These are phyloP conservation scores for Camellia granthamiana DNA, from an alignment of 148 eudicot genomes.

Conservation along the genomic window DNA sequence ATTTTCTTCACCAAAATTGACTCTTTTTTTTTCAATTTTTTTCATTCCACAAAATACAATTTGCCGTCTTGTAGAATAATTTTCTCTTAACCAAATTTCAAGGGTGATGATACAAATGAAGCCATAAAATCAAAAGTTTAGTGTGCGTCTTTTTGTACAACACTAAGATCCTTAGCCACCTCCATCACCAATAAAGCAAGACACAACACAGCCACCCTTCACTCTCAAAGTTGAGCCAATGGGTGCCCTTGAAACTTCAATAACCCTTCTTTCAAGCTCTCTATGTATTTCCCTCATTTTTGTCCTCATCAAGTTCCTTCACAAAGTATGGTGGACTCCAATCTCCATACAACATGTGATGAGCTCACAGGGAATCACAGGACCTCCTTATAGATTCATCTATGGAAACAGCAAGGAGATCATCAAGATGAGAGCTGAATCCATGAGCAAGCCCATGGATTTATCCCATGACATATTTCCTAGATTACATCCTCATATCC, in stretches of 20 bases:
- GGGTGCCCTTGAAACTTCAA: not conserved
- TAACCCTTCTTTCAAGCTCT: not conserved
- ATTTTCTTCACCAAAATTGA: no score
- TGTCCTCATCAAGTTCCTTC: not conserved
- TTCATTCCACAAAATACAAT: no score
- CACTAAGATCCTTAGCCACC: no score
- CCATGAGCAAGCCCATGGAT: conserved; percentile 2
- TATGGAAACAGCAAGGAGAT: conserved; percentile 2
- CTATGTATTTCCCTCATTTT: not conserved
- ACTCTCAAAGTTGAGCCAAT: not conserved
- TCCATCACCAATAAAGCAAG: not conserved
- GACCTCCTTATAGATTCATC: conserved; percentile 9
- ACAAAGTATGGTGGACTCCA: conserved; percentile 13
- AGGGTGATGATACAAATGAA: no score
- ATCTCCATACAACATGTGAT: not conserved
- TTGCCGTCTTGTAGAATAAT: no score
- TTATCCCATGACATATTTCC: conserved; percentile 6
- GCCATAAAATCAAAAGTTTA: no score
- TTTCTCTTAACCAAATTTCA: no score
- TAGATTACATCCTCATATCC: not conserved
- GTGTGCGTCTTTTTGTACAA: no score
- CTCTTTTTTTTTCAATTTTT: no score
- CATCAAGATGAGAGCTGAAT: not conserved
- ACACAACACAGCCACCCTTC: not conserved
- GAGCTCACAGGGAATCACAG: conserved; percentile 6